Evolutionary conservation across 2,329 filamentous ascomycete genomes (phyloP).

Genomic region (Microdochium bolleyi): DNA sequence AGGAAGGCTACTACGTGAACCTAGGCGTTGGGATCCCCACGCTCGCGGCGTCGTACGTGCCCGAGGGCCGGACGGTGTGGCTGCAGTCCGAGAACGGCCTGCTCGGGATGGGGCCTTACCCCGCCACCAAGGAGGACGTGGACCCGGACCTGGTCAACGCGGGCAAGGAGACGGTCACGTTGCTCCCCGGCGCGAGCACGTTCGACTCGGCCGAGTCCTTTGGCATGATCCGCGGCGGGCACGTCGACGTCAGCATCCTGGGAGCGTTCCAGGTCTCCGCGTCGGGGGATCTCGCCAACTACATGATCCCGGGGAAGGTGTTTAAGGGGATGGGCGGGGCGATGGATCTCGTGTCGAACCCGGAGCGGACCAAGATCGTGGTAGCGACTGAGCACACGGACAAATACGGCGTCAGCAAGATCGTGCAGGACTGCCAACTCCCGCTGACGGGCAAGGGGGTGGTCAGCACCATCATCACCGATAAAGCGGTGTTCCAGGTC

Average conservation of each 20-base stretch:
- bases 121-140: slow-evolving; percentile 55
- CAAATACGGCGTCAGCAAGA: slow-evolving; percentile 60
- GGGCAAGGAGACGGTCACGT: slow-evolving; percentile 79
- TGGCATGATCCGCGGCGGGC: slow-evolving; percentile 78
- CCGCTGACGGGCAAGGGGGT: slow-evolving; percentile 58
- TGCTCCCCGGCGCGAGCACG: slow-evolving; percentile 66
- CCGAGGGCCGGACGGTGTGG: slow-evolving; percentile 63
- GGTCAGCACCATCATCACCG: slow-evolving; percentile 67
- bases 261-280: slow-evolving; percentile 77
- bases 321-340: slow-evolving; percentile 83
- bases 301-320: slow-evolving; percentile 83
- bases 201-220: slow-evolving; percentile 81
- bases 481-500: slow-evolving; percentile 67
- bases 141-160: slow-evolving; percentile 80
- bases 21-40: slow-evolving; percentile 82
- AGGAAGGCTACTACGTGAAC: slow-evolving; percentile 74
- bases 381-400: slow-evolving; percentile 64
- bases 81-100: slow-evolving; percentile 85
- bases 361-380: slow-evolving; percentile 64
- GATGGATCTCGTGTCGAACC: slow-evolving; percentile 67
- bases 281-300: slow-evolving; percentile 75
- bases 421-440: slow-evolving; percentile 55
- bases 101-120: slow-evolving; percentile 75
- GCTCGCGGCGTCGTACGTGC: slow-evolving; percentile 70
- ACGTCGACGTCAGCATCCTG: slow-evolving; percentile 77